A percentile compares a stretch with the other conserved stretches of the same genome.
These are phyloP conservation scores for Ramularia endophylla DNA, from an alignment of 2,329 filamentous ascomycete species.

Conservation along the genomic window DNA sequence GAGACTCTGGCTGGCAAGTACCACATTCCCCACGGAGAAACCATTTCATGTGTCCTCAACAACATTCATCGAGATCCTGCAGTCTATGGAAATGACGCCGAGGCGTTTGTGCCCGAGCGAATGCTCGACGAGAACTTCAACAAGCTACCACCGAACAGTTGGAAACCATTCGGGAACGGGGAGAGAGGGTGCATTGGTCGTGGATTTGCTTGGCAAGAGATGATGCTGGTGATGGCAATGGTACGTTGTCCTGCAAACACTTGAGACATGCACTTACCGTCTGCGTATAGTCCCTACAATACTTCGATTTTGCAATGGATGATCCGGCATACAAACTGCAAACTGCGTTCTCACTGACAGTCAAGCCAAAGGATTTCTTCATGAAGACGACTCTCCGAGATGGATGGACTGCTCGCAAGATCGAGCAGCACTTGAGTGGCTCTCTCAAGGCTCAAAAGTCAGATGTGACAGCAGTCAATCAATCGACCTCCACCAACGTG, in stretches of 20 bases:
- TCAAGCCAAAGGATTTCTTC: slow-evolving; percentile 59
- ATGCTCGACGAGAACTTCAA: slow-evolving; percentile 67
- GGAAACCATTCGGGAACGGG: slow-evolving; percentile 64
- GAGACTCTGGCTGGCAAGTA: slow-evolving; percentile 57
- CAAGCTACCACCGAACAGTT: slow-evolving; percentile 28
- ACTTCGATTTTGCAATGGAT: slow-evolving; percentile 60
- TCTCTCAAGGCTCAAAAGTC: slow-evolving; percentile 6
- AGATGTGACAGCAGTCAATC: neutral
- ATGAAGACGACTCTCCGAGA: slow-evolving; percentile 55
- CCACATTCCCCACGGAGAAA: slow-evolving; percentile 47
- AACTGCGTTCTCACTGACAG: slow-evolving; percentile 52
- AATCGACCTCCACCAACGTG: slow-evolving; percentile 1
- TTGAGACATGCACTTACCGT: too few relatives aligned
- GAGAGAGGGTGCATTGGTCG: slow-evolving; percentile 64
- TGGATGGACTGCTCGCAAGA: slow-evolving; percentile 38
- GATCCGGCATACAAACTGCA: slow-evolving; percentile 56
- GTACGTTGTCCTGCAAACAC: too few relatives aligned
- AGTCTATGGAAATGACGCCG: slow-evolving; percentile 60
- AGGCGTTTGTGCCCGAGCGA: slow-evolving; percentile 63
- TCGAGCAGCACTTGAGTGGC: slow-evolving; percentile 34
- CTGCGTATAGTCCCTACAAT: slow-evolving; percentile 55
- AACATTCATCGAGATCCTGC: slow-evolving; percentile 56
- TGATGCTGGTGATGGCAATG: slow-evolving; percentile 51
- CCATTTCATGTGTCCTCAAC: slow-evolving; percentile 46
- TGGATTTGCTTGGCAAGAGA: slow-evolving; percentile 68